Percentiles rank a stretch among this genome's conserved stretches.
Evolutionary conservation across 371 early-diverging fungal species (phyloP).

Genomic region (Syncephalastrum racemosum): DNA sequence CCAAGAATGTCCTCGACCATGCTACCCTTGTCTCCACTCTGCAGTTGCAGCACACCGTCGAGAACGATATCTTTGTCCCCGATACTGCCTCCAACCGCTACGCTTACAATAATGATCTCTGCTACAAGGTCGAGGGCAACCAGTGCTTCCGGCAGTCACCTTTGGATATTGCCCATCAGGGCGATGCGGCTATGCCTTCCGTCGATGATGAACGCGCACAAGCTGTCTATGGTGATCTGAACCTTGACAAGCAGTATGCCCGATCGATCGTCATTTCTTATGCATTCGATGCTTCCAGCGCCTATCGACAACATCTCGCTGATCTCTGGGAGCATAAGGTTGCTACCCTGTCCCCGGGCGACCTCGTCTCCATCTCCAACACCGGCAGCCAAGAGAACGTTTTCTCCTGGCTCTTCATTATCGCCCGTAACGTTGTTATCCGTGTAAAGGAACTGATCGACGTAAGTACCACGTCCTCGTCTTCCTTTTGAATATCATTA

Average conservation of each 20-base stretch:
- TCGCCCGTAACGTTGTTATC: slow-evolving; percentile 50
- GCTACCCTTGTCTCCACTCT: slow-evolving; percentile 42
- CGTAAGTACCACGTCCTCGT: slow-evolving; percentile 28
- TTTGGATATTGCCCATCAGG: slow-evolving; percentile 39
- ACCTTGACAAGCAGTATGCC: slow-evolving; percentile 13
- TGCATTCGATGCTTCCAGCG: slow-evolving; percentile 56
- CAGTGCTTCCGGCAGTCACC: slow-evolving; percentile 41
- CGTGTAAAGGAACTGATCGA: slow-evolving; percentile 60
- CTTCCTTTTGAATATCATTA: not conserved
- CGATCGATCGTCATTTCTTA: slow-evolving; percentile 51
- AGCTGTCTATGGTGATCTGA: slow-evolving; percentile 11
- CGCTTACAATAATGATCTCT: slow-evolving; percentile 38
- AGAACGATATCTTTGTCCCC: slow-evolving; percentile 46
- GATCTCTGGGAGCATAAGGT: slow-evolving; percentile 54
- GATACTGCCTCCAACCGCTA: slow-evolving; percentile 29
- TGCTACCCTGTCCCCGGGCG: slow-evolving; percentile 33
- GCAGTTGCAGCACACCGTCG: slow-evolving; percentile 49
- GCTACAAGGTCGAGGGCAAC: slow-evolving; percentile 26
- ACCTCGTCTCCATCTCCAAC: slow-evolving; percentile 24
- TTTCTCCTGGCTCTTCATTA: slow-evolving; percentile 47
- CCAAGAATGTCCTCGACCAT: slow-evolving; percentile 24
- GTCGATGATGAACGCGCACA: slow-evolving; percentile 25
- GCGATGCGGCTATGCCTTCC: slow-evolving; percentile 23
- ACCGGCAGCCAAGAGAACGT: slow-evolving; percentile 23
- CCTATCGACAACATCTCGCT: slow-evolving; percentile 45